Percentiles rank a stretch among this genome's conserved stretches.
Conservation (phyloP, 2,329 filamentous ascomycete genomes). For the Emmonsiellopsis sp. region DNA sequence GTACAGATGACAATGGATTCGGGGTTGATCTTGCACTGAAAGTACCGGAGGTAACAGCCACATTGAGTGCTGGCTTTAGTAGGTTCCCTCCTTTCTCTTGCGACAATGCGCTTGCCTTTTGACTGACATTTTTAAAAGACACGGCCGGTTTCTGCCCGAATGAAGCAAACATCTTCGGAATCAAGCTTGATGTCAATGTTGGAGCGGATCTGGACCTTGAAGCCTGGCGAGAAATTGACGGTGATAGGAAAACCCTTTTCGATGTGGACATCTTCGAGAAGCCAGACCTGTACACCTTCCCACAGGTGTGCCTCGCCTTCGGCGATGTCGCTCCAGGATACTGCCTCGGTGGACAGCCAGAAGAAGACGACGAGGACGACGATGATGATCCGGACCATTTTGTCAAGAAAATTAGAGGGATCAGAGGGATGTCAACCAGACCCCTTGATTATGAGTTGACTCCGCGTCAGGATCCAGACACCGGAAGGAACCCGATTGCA, state of each 20-base stretch:
- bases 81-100: neutral
- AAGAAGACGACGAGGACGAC: constrained; percentile 2
- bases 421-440: neutral
- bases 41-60: constrained; percentile 3
- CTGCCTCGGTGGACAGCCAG: neutral
- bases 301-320: constrained; percentile 2
- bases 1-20: constrained; percentile 6
- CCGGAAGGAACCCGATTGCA: neutral
- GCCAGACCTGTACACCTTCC: constrained; percentile 4
- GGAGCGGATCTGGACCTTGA: constrained; percentile 3
- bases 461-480: constrained; percentile 1
- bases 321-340: constrained; percentile 1
- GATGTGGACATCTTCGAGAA: constrained; percentile 3
- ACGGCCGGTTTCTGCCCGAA: constrained; percentile 2
- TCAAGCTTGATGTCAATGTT: constrained; percentile 2
- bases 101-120: too few relatives aligned
- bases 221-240: constrained; percentile 3
- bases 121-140: constrained; percentile 1
- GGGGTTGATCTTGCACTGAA: constrained; percentile 4
- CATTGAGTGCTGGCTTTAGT: constrained; percentile 3
- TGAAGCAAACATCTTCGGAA: constrained; percentile 2
- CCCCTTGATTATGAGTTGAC: neutral
- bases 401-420: neutral
- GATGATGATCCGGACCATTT: neutral
- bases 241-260: constrained; percentile 4